These are phyloP conservation scores for Podochytrium sp. DNA, from an alignment of 192 early-diverging fungal species.

Conservation along the genomic window DNA sequence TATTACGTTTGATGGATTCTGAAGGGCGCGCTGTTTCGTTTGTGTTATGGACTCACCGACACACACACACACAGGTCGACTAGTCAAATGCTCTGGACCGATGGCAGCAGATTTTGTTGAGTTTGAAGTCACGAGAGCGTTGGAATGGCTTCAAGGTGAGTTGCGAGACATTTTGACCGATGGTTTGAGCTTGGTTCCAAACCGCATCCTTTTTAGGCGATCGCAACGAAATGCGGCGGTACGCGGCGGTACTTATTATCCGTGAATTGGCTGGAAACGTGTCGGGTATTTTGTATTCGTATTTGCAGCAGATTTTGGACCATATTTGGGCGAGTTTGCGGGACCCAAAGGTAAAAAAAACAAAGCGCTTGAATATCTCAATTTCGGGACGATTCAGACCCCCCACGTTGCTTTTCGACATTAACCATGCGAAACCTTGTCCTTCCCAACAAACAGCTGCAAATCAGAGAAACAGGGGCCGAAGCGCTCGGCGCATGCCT, in stretches of 20 bases:
- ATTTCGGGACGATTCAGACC: too few species aligned
- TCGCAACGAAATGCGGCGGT: slow-evolving; percentile 37
- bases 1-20: too few species aligned
- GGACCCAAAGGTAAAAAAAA: slow-evolving; percentile 59
- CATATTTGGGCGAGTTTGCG: slow-evolving; percentile 73
- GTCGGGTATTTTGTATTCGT: slow-evolving; percentile 72
- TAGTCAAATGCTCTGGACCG: slow-evolving; percentile 55
- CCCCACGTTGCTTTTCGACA: too few species aligned
- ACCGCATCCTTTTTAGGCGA: slow-evolving; percentile 13
- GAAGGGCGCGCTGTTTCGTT: not conserved
- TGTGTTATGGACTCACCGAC: not conserved
- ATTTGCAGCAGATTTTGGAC: slow-evolving; percentile 73
- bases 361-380: too few species aligned
- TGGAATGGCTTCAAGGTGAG: slow-evolving; percentile 67
- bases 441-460: too few species aligned
- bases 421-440: too few species aligned
- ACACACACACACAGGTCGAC: slow-evolving; percentile 43
- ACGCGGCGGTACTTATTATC: slow-evolving; percentile 73
- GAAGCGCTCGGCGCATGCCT: slow-evolving; percentile 73
- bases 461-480: slow-evolving; percentile 71
- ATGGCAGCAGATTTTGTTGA: slow-evolving; percentile 70
- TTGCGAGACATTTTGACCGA: not conserved
- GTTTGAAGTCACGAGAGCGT: slow-evolving; percentile 64
- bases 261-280: slow-evolving; percentile 65
- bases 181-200: not conserved